A percentile compares a stretch with the other conserved stretches of the same genome.
Evolutionary conservation across 2,329 filamentous ascomycete species (phyloP).

Genomic region (Arthrobotrys conoides): DNA sequence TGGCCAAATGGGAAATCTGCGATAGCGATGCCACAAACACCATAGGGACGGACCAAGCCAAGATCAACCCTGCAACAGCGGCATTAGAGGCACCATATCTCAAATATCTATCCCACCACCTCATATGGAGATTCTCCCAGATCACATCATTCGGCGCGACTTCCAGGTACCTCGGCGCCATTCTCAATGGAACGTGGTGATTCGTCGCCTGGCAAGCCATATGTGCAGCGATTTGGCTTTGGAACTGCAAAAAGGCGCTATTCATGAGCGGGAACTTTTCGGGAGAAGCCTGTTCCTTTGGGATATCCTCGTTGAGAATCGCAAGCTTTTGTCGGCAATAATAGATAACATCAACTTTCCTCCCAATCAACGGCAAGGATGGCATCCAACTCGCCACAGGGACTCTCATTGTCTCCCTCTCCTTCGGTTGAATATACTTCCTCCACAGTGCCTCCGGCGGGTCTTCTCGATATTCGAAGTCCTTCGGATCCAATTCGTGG

Average conservation of each 20-base stretch:
- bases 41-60: conserved; percentile 92
- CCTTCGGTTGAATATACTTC: conserved; percentile 82
- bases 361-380: conserved; percentile 81
- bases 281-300: conserved; percentile 85
- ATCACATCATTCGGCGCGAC: conserved; percentile 92
- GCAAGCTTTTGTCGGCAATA: conserved; percentile 89
- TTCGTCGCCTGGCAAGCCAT: conserved; percentile 96
- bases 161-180: conserved; percentile 93
- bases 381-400: conserved; percentile 81
- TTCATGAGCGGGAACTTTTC: conserved; percentile 93
- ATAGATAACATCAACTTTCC: conserved; percentile 95
- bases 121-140: conserved; percentile 97
- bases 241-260: conserved; percentile 98
- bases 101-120: conserved; percentile 91
- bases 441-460: conserved; percentile 81
- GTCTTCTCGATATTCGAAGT: conserved; percentile 73
- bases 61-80: conserved; percentile 80
- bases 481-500: conserved; percentile 75
- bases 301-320: conserved; percentile 90
- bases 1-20: conserved; percentile 80
- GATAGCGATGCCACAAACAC: conserved; percentile 87
- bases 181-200: conserved; percentile 91
- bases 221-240: conserved; percentile 95
- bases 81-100: conserved; percentile 77
- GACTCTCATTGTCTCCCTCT: conserved; percentile 87